These are phyloP conservation scores for Vaccinium myrtillus DNA, from an alignment of 148 eudicot species.

Conservation along the genomic window DNA sequence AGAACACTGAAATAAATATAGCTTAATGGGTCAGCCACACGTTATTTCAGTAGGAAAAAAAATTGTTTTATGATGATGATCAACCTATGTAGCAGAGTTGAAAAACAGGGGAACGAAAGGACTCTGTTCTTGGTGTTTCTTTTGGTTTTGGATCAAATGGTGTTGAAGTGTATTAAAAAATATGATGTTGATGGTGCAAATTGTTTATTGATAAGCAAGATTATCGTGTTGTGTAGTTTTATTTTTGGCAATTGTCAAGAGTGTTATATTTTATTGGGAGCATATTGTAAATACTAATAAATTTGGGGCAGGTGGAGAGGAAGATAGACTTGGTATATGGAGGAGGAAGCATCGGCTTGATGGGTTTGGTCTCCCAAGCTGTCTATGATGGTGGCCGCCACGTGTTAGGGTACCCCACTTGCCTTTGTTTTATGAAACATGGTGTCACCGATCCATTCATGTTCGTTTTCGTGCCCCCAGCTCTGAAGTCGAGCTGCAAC, in stretches of 20 bases:
- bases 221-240: slow-evolving; percentile 16
- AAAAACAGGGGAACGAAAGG: not conserved
- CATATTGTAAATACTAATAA: not conserved
- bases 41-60: too few relatives aligned
- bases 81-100: not conserved
- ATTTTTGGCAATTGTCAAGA: not conserved
- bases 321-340: slow-evolving; percentile 90
- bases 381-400: slow-evolving; percentile 86
- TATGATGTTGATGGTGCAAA: not conserved
- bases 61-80: too few relatives aligned
- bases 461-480: not conserved
- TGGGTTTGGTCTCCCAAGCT: slow-evolving; percentile 83
- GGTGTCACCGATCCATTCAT: not conserved
- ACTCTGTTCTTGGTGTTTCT: not conserved
- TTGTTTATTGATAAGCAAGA: not conserved
- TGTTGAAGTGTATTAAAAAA: not conserved
- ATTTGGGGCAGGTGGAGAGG: slow-evolving; percentile 55
- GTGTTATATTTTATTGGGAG: not conserved
- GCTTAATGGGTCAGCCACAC: too few relatives aligned
- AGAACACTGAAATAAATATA: too few relatives aligned
- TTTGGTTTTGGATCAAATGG: not conserved
- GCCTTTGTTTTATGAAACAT: not conserved
- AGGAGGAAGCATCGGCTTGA: slow-evolving; percentile 88
- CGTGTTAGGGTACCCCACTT: slow-evolving; percentile 63
- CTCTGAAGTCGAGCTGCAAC: not conserved